A percentile compares a stretch with the other conserved stretches of the same genome.
These are phyloP conservation scores for Neofusicoccum kwambonambiense DNA, from an alignment of 2,329 filamentous ascomycete genomes.

Conservation along the genomic window DNA sequence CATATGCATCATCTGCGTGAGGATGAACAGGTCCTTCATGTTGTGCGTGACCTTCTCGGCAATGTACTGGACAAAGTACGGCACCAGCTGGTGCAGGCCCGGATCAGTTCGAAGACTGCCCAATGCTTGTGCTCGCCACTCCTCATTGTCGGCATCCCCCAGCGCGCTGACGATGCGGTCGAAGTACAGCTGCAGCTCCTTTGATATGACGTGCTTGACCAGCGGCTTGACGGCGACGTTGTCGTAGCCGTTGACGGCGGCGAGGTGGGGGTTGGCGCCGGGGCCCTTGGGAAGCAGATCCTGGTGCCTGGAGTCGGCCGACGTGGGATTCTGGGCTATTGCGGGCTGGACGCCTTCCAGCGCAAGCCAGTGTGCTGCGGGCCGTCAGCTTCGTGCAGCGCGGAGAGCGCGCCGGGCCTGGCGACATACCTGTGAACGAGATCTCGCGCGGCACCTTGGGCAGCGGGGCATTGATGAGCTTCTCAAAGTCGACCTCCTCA, in stretches of 20 bases:
- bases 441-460: conserved; percentile 94
- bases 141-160: conserved; percentile 82
- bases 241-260: conserved; percentile 79
- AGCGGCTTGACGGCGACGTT: conserved; percentile 81
- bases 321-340: conserved; percentile 93
- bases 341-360: conserved; percentile 96
- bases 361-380: conserved; percentile 87
- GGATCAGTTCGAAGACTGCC: conserved; percentile 85
- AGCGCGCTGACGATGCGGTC: conserved; percentile 90
- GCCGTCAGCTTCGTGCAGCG: conserved; percentile 16
- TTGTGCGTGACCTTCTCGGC: conserved; percentile 94
- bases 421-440: conserved; percentile 73
- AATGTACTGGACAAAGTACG: conserved; percentile 95
- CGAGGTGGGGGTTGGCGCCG: conserved; percentile 80
- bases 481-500: conserved; percentile 98
- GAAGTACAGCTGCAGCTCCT: conserved; percentile 95
- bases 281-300: conserved; percentile 88
- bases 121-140: conserved; percentile 81
- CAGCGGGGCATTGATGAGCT: conserved; percentile 92
- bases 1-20: conserved; percentile 90
- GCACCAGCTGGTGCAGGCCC: conserved; percentile 89
- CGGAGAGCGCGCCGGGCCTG: neutral
- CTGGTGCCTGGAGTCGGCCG: conserved; percentile 76
- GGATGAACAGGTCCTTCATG: conserved; percentile 82
- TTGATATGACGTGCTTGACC: conserved; percentile 93